phyloP scores from a whole-genome alignment of 2,329 filamentous ascomycete genomes.

The Helminthosporium solani region DNA sequence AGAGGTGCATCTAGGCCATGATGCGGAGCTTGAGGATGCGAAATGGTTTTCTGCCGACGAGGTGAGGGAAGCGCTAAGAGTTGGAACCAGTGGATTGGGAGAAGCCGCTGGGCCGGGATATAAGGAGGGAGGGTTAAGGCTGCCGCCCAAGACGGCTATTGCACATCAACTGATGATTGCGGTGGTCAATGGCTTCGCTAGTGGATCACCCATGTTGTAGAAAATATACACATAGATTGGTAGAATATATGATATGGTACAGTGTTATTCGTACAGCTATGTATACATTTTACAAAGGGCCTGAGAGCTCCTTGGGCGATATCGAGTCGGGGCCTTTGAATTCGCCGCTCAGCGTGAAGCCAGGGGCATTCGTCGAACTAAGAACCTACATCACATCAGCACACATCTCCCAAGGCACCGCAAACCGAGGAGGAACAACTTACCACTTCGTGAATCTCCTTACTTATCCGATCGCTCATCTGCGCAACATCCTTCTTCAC shows the following conservation, averaged over 20 bases:
- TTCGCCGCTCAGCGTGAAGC: constrained; percentile 80
- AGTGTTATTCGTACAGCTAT: constrained; percentile 35
- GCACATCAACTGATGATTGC: constrained; percentile 84
- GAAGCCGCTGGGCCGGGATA: constrained; percentile 66
- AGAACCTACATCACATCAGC: constrained; percentile 61
- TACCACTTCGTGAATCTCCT: constrained; percentile 72
- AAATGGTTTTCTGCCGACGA: constrained; percentile 86
- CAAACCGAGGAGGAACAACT: constrained; percentile 24
- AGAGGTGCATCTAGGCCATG: constrained; percentile 77
- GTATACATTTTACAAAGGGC: constrained; percentile 31
- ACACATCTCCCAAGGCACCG: constrained; percentile 10
- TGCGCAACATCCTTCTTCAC: constrained; percentile 75
- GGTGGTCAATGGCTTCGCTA: constrained; percentile 73
- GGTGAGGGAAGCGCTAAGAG: constrained; percentile 69
- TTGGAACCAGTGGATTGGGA: constrained; percentile 67
- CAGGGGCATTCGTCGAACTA: constrained; percentile 83
- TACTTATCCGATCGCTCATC: constrained; percentile 64
- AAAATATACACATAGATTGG: neutral
- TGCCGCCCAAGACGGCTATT: constrained; percentile 87
- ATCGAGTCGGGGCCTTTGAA: constrained; percentile 57
- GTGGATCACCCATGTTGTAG: constrained; percentile 41
- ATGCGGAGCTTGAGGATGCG: constrained; percentile 87
- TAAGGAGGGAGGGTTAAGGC: constrained; percentile 71
- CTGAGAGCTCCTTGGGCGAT: constrained; percentile 42
- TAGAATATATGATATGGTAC: constrained; percentile 48